Evolutionary conservation across 2,329 filamentous ascomycete genomes (phyloP), one percentile per base, ranked within the genome.

Genomic region (Sporothrix mexicana): DNA sequence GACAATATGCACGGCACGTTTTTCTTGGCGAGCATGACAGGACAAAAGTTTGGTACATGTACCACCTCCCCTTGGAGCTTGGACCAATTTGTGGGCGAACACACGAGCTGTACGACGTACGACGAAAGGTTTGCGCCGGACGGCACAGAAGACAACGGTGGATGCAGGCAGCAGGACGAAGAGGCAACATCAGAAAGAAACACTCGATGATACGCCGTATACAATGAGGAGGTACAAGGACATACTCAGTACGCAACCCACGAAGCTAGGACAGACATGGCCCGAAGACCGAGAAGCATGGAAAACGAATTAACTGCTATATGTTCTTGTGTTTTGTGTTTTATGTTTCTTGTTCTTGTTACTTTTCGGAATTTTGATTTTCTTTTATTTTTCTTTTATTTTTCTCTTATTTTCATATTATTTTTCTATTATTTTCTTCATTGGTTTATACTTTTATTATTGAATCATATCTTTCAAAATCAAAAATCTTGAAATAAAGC

Each of bases 271-370:
- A 57, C 20, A 8, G 57, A 13, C 57, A 47, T 66, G 20, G 17
- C 61, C 61, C 61, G 61, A 66, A 47, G n/a, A 66, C 61, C 61
- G 41, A 66, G 61, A 25, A 8, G 13, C 12, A 10, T 36, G 10
- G 20, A 3, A 64, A 23, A 64, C 23, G 36, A 6, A 45, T 7
- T 45, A 45, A 64, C 13, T 13, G 30, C 6, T 2, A 17, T 20
- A 2, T 36, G 30, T 3, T 30, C 30, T 36, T 36, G 30, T 36
- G 7, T 36, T 36, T 36, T 36, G 30, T 36, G 30, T 36, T 36
- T 36, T 36, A 7, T 36, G 30, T 36, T 36, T 36, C 30, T 3
- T 30, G 2, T 5, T 30, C 5, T 2, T 30, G 2, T 30, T 30
- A 30, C 5, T 30, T 30, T 30, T 30, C 5, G n/a, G n/a, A n/a